Conservation (phyloP, 1,139 yeast species). For the Lodderomyces theae region DNA sequence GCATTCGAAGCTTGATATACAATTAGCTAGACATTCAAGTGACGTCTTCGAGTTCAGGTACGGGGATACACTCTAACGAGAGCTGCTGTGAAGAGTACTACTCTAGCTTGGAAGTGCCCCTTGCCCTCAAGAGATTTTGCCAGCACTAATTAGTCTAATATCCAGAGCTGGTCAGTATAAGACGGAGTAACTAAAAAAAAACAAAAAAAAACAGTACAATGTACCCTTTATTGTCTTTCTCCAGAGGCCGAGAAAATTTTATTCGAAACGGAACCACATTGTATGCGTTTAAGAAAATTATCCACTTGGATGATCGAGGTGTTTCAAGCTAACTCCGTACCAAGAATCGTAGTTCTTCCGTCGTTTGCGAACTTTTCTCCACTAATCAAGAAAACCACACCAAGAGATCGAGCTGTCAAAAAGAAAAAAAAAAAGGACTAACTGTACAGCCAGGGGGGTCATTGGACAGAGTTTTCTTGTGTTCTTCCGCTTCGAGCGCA, state of each 20-base stretch:
- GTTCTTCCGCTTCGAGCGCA: slow-evolving; percentile 2
- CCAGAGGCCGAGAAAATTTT: not conserved
- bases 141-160: too few species aligned
- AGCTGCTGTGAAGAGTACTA: too few species aligned
- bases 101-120: too few species aligned
- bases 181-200: too few species aligned
- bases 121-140: too few species aligned
- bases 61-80: too few species aligned
- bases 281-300: not conserved
- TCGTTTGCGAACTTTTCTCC: not conserved
- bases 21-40: too few species aligned
- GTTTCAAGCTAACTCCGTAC: too few species aligned
- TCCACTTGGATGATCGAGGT: too few species aligned
- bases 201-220: not conserved
- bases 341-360: not conserved
- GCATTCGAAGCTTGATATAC: not conserved
- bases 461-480: not conserved
- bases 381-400: not conserved
- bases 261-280: not conserved
- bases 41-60: too few species aligned
- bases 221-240: not conserved
- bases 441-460: too few species aligned
- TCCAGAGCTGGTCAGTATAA: too few species aligned
- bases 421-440: not conserved
- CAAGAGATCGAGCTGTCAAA: slow-evolving; percentile 1